phyloP scores from a whole-genome alignment of 495 filamentous ascomycete genomes.

The Penicillium turbatum region DNA sequence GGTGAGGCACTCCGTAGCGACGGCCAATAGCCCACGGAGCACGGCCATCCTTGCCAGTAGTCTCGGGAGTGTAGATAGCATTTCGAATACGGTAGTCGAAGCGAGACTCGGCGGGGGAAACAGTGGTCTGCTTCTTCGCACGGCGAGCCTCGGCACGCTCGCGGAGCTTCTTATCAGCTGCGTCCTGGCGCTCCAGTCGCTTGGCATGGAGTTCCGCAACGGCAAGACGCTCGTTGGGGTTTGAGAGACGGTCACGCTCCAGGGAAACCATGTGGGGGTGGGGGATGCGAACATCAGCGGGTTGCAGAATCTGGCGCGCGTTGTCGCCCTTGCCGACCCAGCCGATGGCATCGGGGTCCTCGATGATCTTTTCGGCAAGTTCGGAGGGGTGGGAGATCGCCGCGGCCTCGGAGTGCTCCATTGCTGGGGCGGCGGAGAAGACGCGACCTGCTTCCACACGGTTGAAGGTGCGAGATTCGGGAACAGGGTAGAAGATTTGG shows the following conservation, averaged over 20 bases:
- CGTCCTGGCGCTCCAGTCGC: slow-evolving; percentile 43
- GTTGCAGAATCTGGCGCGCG: slow-evolving; percentile 57
- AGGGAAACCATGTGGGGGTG: slow-evolving; percentile 76
- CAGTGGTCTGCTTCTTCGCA: slow-evolving; percentile 37
- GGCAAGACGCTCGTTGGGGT: slow-evolving; percentile 32
- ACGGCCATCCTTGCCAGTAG: slow-evolving; percentile 58
- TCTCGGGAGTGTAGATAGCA: slow-evolving; percentile 49
- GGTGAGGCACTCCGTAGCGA: slow-evolving; percentile 64
- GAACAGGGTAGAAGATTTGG: slow-evolving; percentile 85
- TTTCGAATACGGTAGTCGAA: slow-evolving; percentile 83
- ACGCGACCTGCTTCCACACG: slow-evolving; percentile 83
- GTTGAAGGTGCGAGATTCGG: slow-evolving; percentile 87
- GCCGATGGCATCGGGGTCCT: slow-evolving; percentile 33
- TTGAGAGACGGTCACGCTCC: slow-evolving; percentile 39
- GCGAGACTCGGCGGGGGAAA: slow-evolving; percentile 51
- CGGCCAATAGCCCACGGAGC: slow-evolving; percentile 53
- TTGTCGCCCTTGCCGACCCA: slow-evolving; percentile 41
- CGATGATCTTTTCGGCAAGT: slow-evolving; percentile 22
- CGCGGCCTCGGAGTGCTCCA: slow-evolving; percentile 22
- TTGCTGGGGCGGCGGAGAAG: slow-evolving; percentile 55
- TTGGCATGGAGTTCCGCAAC: slow-evolving; percentile 35
- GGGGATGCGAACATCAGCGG: slow-evolving; percentile 81
- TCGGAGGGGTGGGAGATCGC: slow-evolving; percentile 30
- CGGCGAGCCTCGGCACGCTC: slow-evolving; percentile 36
- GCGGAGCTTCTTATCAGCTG: slow-evolving; percentile 34